Conservation (phyloP, 2,329 filamentous ascomycete species). For the Colletotrichum sp. region DNA sequence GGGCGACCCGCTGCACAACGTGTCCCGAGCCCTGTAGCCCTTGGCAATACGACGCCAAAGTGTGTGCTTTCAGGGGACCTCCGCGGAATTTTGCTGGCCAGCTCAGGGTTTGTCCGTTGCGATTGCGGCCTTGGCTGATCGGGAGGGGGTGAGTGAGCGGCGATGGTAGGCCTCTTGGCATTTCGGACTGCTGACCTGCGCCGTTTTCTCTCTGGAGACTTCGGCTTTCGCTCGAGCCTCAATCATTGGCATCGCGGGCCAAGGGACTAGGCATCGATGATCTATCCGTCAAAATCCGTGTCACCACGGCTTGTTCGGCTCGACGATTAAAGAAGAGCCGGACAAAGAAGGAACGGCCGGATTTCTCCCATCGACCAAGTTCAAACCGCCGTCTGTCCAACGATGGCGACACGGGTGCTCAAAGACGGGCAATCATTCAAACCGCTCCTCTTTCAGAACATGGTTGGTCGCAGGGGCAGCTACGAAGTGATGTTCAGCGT, state of each 20-base stretch:
- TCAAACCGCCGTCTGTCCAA: neutral
- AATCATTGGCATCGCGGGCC: constrained; percentile 13
- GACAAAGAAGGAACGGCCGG: neutral
- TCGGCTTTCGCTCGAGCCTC: constrained; percentile 13
- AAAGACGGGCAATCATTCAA: neutral
- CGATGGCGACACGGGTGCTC: neutral
- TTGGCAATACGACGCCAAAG: constrained; percentile 3
- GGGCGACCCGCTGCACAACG: neutral
- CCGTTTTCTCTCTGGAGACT: neutral
- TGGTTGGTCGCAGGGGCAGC: neutral
- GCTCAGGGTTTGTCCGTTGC: neutral
- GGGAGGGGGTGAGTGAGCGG: neutral
- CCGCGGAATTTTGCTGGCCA: neutral
- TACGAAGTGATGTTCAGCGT: neutral
- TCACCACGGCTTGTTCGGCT: neutral
- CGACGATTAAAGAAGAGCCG: neutral
- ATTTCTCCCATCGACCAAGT: neutral
- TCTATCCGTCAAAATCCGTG: neutral
- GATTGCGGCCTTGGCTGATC: constrained; percentile 1
- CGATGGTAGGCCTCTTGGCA: neutral
- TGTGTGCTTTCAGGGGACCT: neutral
- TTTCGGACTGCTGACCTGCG: neutral
- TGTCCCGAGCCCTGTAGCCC: constrained; percentile 4
- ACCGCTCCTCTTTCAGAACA: neutral
- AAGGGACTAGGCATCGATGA: constrained; percentile 11